Percentiles rank a stretch among this genome's conserved stretches.
phyloP scores from a whole-genome alignment of 768 basidiomycete genomes.

The Mrakia frigida region DNA sequence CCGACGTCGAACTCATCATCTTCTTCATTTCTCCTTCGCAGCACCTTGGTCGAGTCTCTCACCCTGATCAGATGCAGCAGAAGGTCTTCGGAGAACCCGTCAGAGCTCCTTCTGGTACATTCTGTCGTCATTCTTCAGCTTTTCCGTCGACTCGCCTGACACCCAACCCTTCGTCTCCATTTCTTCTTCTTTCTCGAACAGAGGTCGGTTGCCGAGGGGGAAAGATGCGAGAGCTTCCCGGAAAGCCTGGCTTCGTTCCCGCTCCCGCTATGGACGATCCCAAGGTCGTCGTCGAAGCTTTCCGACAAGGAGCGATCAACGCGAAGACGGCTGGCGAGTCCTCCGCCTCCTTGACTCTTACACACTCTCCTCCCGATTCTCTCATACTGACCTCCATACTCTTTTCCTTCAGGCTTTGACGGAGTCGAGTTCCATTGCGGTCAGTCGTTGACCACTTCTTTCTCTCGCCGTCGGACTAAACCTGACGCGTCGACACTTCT shows the following conservation, averaged over 20 bases:
- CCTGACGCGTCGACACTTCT: not conserved
- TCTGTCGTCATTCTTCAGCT: not conserved
- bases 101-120: not conserved
- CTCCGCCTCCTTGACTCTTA: not conserved
- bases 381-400: no score
- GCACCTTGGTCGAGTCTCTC: slow-evolving; percentile 15
- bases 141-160: no score
- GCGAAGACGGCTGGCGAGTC: slow-evolving; percentile 51
- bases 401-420: slow-evolving; percentile 46
- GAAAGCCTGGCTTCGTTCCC: not conserved
- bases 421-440: slow-evolving; percentile 48
- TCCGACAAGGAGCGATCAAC: slow-evolving; percentile 49
- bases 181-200: not conserved
- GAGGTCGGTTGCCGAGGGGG: not conserved
- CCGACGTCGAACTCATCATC: not conserved
- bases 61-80: not conserved
- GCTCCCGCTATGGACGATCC: slow-evolving; percentile 9
- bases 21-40: not conserved
- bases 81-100: not conserved
- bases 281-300: slow-evolving; percentile 34
- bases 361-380: not conserved
- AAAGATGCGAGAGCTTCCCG: not conserved
- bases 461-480: not conserved
- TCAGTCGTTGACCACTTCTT: not conserved
- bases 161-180: not conserved